A percentile compares a stretch with the other conserved stretches of the same genome.
These are phyloP conservation scores for Mycena galericulata DNA, from an alignment of 768 basidiomycete species.

Conservation along the genomic window DNA sequence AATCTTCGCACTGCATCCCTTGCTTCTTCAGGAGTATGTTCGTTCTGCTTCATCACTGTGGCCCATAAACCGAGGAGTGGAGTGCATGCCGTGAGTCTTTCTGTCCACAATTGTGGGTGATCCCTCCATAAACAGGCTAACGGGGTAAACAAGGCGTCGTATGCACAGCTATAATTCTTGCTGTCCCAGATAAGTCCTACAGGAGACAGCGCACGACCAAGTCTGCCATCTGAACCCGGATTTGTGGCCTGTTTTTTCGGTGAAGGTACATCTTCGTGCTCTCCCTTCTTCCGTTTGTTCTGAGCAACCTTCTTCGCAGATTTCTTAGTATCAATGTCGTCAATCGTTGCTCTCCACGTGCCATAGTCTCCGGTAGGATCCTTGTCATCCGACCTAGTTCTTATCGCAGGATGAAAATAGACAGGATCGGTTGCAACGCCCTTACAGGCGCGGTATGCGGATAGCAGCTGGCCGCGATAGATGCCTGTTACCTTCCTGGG, in stretches of 20 bases:
- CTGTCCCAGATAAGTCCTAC: constrained; percentile 8
- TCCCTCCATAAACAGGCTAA: neutral
- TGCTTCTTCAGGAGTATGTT: neutral
- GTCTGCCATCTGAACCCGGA: neutral
- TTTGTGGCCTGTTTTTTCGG: neutral
- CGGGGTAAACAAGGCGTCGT: neutral
- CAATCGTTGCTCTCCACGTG: neutral
- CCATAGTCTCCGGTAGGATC: neutral
- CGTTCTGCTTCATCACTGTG: neutral
- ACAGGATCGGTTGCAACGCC: neutral
- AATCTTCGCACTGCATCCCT: neutral
- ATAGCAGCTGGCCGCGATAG: neutral
- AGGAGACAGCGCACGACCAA: neutral
- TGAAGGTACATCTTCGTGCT: neutral
- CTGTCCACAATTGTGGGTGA: neutral
- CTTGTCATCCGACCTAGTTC: neutral
- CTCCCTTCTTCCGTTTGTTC: neutral
- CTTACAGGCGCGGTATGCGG: neutral
- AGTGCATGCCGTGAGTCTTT: neutral
- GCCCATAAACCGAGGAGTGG: neutral
- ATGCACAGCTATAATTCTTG: neutral
- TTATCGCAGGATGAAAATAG: neutral
- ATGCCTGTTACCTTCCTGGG: neutral
- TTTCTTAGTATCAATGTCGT: neutral
- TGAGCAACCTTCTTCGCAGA: neutral